Base-by-base conservation (phyloP, 768 basidiomycete species). In the Boletus coccyginus region DNA sequence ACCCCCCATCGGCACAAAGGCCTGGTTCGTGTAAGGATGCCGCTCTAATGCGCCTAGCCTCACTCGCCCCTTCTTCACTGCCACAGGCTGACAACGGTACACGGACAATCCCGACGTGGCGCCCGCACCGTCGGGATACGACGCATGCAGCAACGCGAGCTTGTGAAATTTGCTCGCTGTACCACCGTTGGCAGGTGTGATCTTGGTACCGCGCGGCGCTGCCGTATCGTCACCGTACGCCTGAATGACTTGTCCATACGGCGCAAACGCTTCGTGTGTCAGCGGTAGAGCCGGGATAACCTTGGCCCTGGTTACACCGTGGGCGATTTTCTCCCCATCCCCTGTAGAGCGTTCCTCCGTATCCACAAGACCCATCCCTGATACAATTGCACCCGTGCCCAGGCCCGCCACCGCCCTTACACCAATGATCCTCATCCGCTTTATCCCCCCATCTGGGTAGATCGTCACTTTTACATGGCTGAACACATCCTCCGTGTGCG, bases 141-240 rank as follows among this genome's bases (percentile, higher is more conserved):
- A 83, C 5, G 81, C 80, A 13, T 75, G 73, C 32, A 92, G 74
- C n/a, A 86, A 77, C 4, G 92, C 82, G 36, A 98, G 80, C 68
- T 94, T 91, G 76, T 98, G 94, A 74, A 90, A 98, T 72, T 99
- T 99, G 64, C 73, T 79, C 0, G 97, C 97, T 4, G 93, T 92
- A 41, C 92, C 94, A 60, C 83, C 87, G 71, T 98, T 98, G 31
- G 93, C 94, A 17, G 81, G 74, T 4, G 93, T 93, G 51, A 92
- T 81, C 63, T 82, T 85, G 39, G 83, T 81, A 10, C 80, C 84
- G 49, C 82, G 83, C 1, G 93, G 87, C 7, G 83, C 87, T 13
- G 86, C 80, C 14, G 81, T 70, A 42, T 81, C 77, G 64, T 90
- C 84, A 1, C 78, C 75, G 69, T 90, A 97, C 2, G 88, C 94